These are phyloP conservation scores for Paramyrothecium roridum DNA, from an alignment of 2,329 filamentous ascomycete genomes.

Conservation along the genomic window DNA sequence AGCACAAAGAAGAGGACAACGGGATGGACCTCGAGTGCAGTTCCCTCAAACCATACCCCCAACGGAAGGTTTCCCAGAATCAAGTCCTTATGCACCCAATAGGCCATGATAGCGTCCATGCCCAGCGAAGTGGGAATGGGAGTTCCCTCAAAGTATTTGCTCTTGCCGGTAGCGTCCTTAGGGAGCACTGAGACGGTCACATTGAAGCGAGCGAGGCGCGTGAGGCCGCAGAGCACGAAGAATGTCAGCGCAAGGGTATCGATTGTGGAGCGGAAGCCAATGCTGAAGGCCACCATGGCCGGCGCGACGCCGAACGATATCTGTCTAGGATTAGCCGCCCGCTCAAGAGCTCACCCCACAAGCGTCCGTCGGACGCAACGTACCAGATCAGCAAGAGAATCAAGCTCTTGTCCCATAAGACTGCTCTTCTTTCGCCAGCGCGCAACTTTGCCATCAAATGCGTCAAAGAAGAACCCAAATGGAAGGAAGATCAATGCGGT, in stretches of 20 bases:
- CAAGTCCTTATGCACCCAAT: conserved; percentile 81
- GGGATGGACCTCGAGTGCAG: conserved; percentile 79
- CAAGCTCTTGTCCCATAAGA: conserved; percentile 95
- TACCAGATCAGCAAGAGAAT: conserved; percentile 94
- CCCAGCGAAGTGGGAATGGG: conserved; percentile 88
- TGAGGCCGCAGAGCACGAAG: conserved; percentile 93
- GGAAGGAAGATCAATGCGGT: conserved; percentile 83
- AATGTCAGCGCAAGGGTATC: conserved; percentile 80
- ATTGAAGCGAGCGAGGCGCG: conserved; percentile 93
- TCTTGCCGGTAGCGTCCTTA: conserved; percentile 89
- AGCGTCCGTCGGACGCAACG: conserved; percentile 15
- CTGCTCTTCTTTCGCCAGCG: conserved; percentile 96
- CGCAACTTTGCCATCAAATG: conserved; percentile 95
- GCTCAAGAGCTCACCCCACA: not conserved
- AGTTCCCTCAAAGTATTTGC: conserved; percentile 93
- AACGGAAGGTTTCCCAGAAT: conserved; percentile 74
- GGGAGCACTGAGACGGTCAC: conserved; percentile 87
- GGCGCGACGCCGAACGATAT: conserved; percentile 94
- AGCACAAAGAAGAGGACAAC: conserved; percentile 75
- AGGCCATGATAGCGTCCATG: conserved; percentile 81
- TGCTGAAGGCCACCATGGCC: conserved; percentile 80
- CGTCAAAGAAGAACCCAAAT: conserved; percentile 94
- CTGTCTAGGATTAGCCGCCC: conserved; percentile 39
- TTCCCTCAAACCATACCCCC: conserved; percentile 66
- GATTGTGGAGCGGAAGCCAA: conserved; percentile 79